Percentiles rank a stretch among this genome's conserved stretches.
Conservation (phyloP, 441 rosid genomes). For the Syzygium syzygioides region DNA sequence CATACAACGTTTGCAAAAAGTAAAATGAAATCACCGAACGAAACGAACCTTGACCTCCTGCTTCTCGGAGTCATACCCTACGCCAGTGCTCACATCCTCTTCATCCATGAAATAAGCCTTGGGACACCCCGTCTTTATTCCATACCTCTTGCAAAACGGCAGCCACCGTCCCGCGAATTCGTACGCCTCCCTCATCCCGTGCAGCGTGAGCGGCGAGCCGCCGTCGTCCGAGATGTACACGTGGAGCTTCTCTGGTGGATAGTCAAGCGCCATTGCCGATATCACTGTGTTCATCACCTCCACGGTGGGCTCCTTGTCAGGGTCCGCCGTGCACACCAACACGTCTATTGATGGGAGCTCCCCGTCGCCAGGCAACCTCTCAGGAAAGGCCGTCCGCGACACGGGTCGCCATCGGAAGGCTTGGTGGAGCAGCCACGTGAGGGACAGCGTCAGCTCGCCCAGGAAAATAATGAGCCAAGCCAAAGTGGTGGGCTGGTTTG, state of each 20-base stretch:
- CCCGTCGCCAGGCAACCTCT: conserved; percentile 23
- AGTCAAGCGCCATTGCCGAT: conserved; percentile 71
- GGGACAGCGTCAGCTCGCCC: conserved; percentile 29
- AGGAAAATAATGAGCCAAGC: conserved; percentile 29
- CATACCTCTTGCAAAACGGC: conserved; percentile 34
- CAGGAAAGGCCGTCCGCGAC: conserved; percentile 22
- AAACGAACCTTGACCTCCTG: conserved; percentile 18
- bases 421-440: conserved; percentile 21
- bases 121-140: conserved; percentile 26
- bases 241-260: conserved; percentile 63
- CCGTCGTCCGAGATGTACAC: conserved; percentile 56
- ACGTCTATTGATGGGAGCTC: conserved; percentile 51
- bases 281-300: conserved; percentile 59
- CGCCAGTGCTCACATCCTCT: neutral
- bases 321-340: conserved; percentile 91
- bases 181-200: conserved; percentile 52
- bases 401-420: conserved; percentile 24
- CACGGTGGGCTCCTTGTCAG: conserved; percentile 73
- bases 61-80: conserved; percentile 6
- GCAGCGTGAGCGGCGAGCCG: conserved; percentile 41
- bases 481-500: neutral
- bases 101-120: conserved; percentile 23
- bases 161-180: conserved; percentile 53
- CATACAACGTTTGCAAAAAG: neutral
- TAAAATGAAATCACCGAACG: neutral